Evolutionary conservation across 176 grass and related monocot species (phyloP).

Genomic region (Aegilops umbellulata): DNA sequence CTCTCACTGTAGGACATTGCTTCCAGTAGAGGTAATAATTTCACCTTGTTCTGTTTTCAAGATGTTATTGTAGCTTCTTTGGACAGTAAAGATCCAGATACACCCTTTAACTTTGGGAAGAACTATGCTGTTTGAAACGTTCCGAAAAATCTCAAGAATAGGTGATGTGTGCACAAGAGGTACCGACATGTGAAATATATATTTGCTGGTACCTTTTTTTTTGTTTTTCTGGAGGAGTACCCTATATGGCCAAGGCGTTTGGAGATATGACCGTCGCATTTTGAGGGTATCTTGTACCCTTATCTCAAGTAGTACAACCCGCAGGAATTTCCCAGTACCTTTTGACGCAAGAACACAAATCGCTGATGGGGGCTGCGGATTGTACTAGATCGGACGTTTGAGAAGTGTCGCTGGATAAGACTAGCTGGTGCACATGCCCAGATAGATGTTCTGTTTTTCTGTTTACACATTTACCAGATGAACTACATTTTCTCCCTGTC

Average conservation of each 20-base stretch:
- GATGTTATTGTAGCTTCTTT: not conserved
- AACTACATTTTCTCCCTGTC: not conserved
- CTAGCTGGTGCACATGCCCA: not conserved
- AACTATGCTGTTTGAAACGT: not conserved
- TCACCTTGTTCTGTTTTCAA: constrained; percentile 16
- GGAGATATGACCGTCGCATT: not conserved
- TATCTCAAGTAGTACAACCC: not conserved
- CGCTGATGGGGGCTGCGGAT: not conserved
- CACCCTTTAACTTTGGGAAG: not conserved
- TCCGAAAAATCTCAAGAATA: not conserved
- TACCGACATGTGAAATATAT: not conserved
- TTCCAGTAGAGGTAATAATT: constrained; percentile 72
- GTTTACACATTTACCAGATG: not conserved
- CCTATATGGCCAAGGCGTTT: not conserved
- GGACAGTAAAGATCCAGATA: not conserved
- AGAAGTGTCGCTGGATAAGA: not conserved
- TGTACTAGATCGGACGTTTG: not conserved
- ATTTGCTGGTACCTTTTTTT: not conserved
- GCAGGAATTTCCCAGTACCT: not conserved
- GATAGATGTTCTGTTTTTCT: not conserved
- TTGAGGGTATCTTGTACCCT: not conserved
- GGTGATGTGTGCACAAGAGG: not conserved
- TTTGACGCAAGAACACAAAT: not conserved
- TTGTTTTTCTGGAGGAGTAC: not conserved
- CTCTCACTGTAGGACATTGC: constrained; percentile 48